These are phyloP conservation scores for Ceratonia siliqua DNA, from an alignment of 306 rosid genomes.

Conservation along the genomic window DNA sequence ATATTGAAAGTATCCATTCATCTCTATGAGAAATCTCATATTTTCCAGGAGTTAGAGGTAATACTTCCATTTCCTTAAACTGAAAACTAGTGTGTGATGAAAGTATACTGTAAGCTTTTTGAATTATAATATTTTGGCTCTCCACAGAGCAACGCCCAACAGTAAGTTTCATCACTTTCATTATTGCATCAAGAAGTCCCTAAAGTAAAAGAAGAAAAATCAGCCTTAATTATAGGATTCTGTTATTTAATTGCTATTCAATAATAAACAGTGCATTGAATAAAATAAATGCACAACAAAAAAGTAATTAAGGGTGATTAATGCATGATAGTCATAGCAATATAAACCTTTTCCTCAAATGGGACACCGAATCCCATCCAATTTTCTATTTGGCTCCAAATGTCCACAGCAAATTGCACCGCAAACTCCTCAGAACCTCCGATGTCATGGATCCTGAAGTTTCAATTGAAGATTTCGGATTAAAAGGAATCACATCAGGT, in stretches of 20 bases:
- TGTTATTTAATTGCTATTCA: conserved; percentile 25
- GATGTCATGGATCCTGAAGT: conserved; percentile 65
- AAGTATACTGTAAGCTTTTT: conserved; percentile 63
- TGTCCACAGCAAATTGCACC: conserved; percentile 58
- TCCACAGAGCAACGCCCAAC: conserved; percentile 69
- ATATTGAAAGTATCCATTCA: conserved; percentile 68
- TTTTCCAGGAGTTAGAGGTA: conserved; percentile 48
- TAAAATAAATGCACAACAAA: neutral
- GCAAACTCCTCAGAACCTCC: conserved; percentile 64
- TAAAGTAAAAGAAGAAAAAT: conserved; percentile 46
- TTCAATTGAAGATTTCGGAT: conserved; percentile 41
- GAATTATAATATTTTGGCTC: conserved; percentile 63
- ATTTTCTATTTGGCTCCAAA: conserved; percentile 67
- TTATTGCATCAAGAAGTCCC: conserved; percentile 77
- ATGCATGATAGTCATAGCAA: conserved; percentile 24
- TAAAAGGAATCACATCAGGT: conserved; percentile 23
- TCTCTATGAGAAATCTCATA: conserved; percentile 54
- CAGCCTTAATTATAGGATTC: conserved; percentile 21
- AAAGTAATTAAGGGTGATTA: conserved; percentile 7
- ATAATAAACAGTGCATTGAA: neutral
- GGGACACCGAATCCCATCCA: conserved; percentile 40
- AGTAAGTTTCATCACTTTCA: conserved; percentile 69
- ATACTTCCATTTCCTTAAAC: conserved; percentile 52
- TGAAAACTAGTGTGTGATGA: conserved; percentile 54
- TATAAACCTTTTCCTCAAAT: conserved; percentile 61